Conservation (phyloP, 495 filamentous ascomycete genomes). For the Penicillium lividum region DNA sequence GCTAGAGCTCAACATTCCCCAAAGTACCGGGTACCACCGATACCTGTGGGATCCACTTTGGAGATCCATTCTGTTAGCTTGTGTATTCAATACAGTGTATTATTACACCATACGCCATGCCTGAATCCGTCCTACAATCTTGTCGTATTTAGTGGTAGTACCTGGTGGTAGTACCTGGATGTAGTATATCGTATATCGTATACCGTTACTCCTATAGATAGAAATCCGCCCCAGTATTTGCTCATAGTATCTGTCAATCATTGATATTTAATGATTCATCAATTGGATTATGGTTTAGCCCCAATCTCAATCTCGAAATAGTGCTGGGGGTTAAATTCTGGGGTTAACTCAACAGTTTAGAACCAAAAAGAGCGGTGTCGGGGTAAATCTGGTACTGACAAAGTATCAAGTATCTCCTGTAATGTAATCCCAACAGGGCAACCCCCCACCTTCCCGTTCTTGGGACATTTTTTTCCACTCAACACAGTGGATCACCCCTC, state of each 20-base stretch:
- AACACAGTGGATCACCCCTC: conserved; percentile 27
- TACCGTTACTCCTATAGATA: neutral
- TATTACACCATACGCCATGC: neutral
- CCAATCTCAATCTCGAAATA: neutral
- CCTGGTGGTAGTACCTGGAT: neutral
- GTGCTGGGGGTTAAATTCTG: conserved; percentile 8
- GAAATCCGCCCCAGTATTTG: neutral
- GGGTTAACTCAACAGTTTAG: conserved; percentile 7
- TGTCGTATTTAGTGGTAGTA: too few relatives aligned
- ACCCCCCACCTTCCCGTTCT: conserved; percentile 8
- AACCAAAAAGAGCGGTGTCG: conserved; percentile 4
- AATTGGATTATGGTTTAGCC: too few relatives aligned
- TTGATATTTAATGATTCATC: neutral
- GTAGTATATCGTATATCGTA: neutral
- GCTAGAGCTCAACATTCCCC: conserved; percentile 29
- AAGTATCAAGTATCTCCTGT: neutral
- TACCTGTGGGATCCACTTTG: conserved; percentile 15
- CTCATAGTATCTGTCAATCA: neutral
- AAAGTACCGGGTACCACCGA: conserved; percentile 32
- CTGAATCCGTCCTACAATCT: too few relatives aligned
- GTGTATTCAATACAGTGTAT: conserved; percentile 2
- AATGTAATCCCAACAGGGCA: conserved; percentile 10
- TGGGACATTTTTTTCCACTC: conserved; percentile 9
- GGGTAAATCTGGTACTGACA: neutral
- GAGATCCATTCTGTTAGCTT: conserved; percentile 3